These are phyloP conservation scores for Trichoderma citrinoviride DNA, from an alignment of 2,329 filamentous ascomycete species.

Conservation along the genomic window DNA sequence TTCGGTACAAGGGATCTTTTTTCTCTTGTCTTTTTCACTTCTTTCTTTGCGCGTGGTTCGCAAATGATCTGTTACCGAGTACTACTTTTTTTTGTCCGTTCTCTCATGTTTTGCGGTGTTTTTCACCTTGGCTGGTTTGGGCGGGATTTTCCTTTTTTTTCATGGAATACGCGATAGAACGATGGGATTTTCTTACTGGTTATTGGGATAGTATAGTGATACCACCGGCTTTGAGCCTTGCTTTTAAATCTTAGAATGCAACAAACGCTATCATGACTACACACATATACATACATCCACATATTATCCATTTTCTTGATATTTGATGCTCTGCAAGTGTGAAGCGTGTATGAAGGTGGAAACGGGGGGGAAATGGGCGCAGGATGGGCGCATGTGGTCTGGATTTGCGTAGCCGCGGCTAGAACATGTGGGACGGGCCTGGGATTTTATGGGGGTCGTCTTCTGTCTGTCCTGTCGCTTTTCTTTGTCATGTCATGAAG, in stretches of 20 bases:
- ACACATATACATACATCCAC: neutral
- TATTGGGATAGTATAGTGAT: slow-evolving; percentile 16
- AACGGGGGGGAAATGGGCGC: too few species aligned
- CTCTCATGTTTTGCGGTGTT: slow-evolving; percentile 7
- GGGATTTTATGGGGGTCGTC: too few species aligned
- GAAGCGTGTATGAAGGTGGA: too few species aligned
- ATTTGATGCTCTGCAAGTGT: too few species aligned
- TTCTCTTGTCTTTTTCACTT: neutral
- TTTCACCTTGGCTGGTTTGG: neutral
- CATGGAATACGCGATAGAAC: slow-evolving; percentile 7
- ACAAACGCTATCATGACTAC: neutral
- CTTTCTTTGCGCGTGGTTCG: slow-evolving; percentile 11
- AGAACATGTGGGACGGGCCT: too few species aligned
- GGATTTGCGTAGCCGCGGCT: too few species aligned
- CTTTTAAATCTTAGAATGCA: slow-evolving; percentile 12
- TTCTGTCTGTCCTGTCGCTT: too few species aligned
- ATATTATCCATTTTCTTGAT: too few species aligned
- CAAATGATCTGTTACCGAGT: slow-evolving; percentile 20
- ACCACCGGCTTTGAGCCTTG: slow-evolving; percentile 14
- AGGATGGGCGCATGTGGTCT: too few species aligned
- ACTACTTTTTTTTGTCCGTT: slow-evolving; percentile 20
- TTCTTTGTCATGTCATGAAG: too few species aligned
- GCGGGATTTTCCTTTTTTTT: neutral
- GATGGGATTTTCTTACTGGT: neutral
- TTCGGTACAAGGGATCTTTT: neutral